phyloP scores from a whole-genome alignment of 1,284 basidiomycete genomes.

The Tilletia setariae region DNA sequence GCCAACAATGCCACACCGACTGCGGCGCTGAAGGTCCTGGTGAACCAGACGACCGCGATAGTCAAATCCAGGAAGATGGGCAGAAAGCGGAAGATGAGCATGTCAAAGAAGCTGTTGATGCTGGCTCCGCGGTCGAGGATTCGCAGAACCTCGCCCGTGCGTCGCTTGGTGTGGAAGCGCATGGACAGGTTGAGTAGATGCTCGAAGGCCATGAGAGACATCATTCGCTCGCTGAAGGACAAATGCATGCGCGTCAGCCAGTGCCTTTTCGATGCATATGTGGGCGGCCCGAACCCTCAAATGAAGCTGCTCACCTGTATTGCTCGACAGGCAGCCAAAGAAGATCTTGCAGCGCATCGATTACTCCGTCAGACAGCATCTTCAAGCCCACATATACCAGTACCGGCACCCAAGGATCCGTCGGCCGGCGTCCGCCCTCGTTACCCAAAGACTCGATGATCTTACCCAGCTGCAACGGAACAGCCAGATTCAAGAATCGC shows the following conservation, averaged over 20 bases:
- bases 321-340: slow-evolving; percentile 77
- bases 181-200: slow-evolving; percentile 63
- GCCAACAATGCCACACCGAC: slow-evolving; percentile 71
- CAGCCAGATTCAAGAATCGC: slow-evolving; percentile 70
- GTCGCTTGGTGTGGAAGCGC: slow-evolving; percentile 74
- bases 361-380: slow-evolving; percentile 55
- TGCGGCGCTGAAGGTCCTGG: slow-evolving; percentile 67
- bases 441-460: slow-evolving; percentile 60
- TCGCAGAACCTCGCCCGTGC: slow-evolving; percentile 67
- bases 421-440: slow-evolving; percentile 20
- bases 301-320: slow-evolving; percentile 63
- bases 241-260: background rate
- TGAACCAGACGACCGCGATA: slow-evolving; percentile 60
- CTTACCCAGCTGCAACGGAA: slow-evolving; percentile 71
- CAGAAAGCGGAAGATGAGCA: slow-evolving; percentile 70
- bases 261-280: background rate
- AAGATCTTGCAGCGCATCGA: slow-evolving; percentile 36
- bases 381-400: slow-evolving; percentile 53
- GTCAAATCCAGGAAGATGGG: slow-evolving; percentile 75
- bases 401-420: slow-evolving; percentile 39
- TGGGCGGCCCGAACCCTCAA: background rate
- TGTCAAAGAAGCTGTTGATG: slow-evolving; percentile 57
- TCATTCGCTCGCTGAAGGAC: slow-evolving; percentile 36
- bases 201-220: slow-evolving; percentile 53
- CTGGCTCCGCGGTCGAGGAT: slow-evolving; percentile 66